Conservation (phyloP, 1,284 basidiomycete genomes). For the Rhodotorula mucilaginosa region DNA sequence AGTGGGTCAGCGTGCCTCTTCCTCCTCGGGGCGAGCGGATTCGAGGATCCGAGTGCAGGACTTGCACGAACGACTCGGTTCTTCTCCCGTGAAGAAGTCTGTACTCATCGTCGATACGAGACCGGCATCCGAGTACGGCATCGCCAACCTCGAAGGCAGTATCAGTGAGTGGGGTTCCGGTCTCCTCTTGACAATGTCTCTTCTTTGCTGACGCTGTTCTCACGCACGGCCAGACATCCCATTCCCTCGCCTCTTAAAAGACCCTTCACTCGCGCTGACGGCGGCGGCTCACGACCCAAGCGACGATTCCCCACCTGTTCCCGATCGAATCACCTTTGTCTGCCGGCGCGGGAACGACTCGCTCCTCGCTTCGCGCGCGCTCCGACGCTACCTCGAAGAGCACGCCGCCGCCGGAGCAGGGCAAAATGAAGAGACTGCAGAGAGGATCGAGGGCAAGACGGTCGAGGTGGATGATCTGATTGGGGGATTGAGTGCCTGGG, state of each 20-base stretch:
- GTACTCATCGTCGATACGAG: conserved; percentile 73
- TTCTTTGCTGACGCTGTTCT: background rate
- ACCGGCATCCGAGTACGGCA: conserved; percentile 75
- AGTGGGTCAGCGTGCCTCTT: conserved; percentile 62
- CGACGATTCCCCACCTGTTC: background rate
- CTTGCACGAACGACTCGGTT: conserved; percentile 8
- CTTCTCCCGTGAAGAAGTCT: too few species aligned
- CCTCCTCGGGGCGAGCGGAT: conserved; percentile 42
- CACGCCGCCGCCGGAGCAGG: background rate
- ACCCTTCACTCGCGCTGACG: conserved; percentile 53
- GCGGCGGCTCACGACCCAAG: conserved; percentile 6
- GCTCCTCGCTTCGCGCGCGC: conserved; percentile 71
- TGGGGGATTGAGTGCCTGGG: conserved; percentile 60
- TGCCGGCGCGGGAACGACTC: conserved; percentile 94
- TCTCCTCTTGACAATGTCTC: too few species aligned
- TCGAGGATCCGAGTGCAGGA: conserved; percentile 2
- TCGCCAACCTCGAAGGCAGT: conserved; percentile 74
- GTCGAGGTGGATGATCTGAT: conserved; percentile 65
- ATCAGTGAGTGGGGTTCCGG: conserved; percentile 61
- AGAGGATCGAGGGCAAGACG: background rate
- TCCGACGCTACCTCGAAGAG: conserved; percentile 51
- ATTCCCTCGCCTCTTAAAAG: conserved; percentile 59
- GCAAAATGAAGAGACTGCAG: conserved; percentile 22
- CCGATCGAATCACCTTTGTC: conserved; percentile 59
- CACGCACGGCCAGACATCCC: conserved; percentile 61